Conservation (phyloP, 441 rosid species). For the Populus hybrid region DNA sequence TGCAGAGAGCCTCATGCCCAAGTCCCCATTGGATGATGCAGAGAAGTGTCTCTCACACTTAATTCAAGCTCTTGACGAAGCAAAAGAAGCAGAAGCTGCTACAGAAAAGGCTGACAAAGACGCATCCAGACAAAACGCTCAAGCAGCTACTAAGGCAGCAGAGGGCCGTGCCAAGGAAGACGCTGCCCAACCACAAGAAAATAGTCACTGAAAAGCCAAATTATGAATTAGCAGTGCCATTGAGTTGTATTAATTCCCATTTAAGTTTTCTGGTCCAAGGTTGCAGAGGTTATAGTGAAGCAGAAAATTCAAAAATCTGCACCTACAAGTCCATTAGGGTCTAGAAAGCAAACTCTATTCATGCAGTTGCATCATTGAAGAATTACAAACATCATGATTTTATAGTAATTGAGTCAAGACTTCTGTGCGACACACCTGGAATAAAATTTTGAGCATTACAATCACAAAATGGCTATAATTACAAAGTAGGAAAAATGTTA, state of each 20-base stretch:
- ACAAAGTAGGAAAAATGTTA: not conserved
- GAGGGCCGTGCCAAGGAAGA: conserved; percentile 17
- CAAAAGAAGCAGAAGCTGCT: conserved; percentile 32
- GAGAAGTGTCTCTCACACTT: conserved; percentile 48
- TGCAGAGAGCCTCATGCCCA: conserved; percentile 75
- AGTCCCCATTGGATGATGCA: conserved; percentile 35
- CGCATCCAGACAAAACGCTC: conserved; percentile 9
- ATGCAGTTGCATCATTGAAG: not conserved
- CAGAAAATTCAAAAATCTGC: not conserved
- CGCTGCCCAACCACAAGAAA: not conserved
- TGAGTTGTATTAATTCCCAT: conserved; percentile 10
- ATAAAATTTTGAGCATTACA: not conserved
- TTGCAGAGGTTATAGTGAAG: conserved; percentile 5
- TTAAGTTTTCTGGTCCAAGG: not conserved
- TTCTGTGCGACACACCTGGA: not conserved
- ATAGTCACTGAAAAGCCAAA: not conserved
- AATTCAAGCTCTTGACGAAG: conserved; percentile 46
- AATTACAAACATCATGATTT: not conserved
- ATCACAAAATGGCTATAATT: conserved; percentile 3
- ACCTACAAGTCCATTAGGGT: not conserved
- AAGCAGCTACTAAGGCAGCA: conserved; percentile 1
- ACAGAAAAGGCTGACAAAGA: conserved; percentile 25
- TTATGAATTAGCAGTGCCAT: not conserved
- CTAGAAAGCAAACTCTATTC: not conserved
- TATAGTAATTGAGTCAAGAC: not conserved